Base-by-base conservation (phyloP, 306 rosid species). In the Alnus glutinosa region DNA sequence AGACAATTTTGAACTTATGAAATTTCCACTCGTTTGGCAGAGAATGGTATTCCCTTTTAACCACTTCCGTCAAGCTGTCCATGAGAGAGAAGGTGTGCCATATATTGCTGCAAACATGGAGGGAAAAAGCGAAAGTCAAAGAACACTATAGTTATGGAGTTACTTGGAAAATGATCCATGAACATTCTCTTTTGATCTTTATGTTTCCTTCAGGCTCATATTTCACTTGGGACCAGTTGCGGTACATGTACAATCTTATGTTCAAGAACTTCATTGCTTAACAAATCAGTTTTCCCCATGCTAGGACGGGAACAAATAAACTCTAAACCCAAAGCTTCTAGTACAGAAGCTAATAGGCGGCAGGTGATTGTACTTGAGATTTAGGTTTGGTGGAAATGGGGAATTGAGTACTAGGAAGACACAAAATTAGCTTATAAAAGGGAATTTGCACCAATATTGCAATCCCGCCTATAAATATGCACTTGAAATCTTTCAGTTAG, bases 21-120 rank as follows among this genome's bases (percentile, higher is more conserved):
- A 16, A 18, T n/a, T 67, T 9, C 0, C 18, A 71, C 19, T 30
- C 51, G 16, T 71, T 46, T 28, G 4, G 15, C 59, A 30, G 12
- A 47, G 59, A n/a, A n/a, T n/a, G 7, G 42, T 14, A 28, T 49
- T 11, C 36, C 39, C 57, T 64, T 59, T 82, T 85, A 89, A 70
- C 83, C 89, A 71, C 95, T 91, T 73, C 97, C 98, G 77, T 92
- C 98, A 74, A 95, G 87, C 69, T 92, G 97, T 81, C 98, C 98
- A 73, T 13, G 89, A 68, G 97, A 92, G 36, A 89, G 90, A 77
- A 95, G 90, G 89, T 95, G 98, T 68, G 97, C 97, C 94, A 91
- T 89, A 86, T 94, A 94, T 91, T 87, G 91, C 98, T 95, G 94
- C 82, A 75, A 87, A 48, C 71, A 77, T 37, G 81, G 1, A 63